Evolutionary conservation across 1,139 yeast genomes (phyloP), one percentile per base, ranked within the genome.

Genomic region (Casaregolazyma suthepensis): DNA sequence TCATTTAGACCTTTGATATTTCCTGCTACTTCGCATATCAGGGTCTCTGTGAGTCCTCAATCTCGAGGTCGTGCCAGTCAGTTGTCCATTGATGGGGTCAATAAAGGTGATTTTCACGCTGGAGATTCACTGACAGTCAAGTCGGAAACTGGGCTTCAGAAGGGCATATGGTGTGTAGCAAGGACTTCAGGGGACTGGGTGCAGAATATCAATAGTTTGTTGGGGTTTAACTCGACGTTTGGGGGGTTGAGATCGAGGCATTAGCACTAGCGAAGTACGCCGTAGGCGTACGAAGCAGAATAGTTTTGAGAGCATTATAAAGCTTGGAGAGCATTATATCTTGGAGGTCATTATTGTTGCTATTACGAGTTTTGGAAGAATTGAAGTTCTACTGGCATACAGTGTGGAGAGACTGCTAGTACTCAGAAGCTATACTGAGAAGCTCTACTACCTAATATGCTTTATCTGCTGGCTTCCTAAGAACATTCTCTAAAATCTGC

Each of bases 101-200:
- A 85, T 3, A 89, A 85, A 65, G 80, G 81, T 5, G 38, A 44
- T 12, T 71, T 91, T 51, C 72, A 75, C 43, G 83, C 83, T 1
- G 96, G 94, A 5, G 96, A 90, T 69, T 87, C 82, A 63, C 83
- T 90, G 47, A 87, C 83, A 61, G 84, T 90, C 12, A 66, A 67
- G 43, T 57, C 66, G 3, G 70, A 66, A 50, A 54, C 57, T 40
- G 67, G 68, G 18, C 59, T 63, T 48, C 65, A 74, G 37, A 74
- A 80, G 35, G 96, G 96, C 0, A 82, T 91, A n/a, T 89, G 94
- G 85, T 90, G 97, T 70, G 84, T 91, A 3, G 88, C 96, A 0
- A 78, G 83, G 54, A 76, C 84, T 12, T 89, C 84, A 57, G 85
- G 86, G 59, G 97, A 91, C 66, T 91, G 98, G 98, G 88, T 91